Evolutionary conservation across 169 alveolate species (phyloP).

Genomic region (Perkinsus chesapeaki): DNA sequence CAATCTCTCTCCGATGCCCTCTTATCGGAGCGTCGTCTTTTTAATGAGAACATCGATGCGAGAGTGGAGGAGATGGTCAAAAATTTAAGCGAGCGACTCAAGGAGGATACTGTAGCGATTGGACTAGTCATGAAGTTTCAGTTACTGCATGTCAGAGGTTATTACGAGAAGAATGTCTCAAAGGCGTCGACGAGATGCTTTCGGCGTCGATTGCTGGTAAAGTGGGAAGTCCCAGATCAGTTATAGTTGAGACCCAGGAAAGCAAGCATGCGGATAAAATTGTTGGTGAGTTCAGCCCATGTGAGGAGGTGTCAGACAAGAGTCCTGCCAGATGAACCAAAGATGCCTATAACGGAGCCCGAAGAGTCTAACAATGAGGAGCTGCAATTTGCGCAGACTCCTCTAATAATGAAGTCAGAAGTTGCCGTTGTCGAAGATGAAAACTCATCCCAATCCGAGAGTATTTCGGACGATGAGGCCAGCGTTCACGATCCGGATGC

Average conservation of each 20-base stretch:
- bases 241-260: too few species aligned
- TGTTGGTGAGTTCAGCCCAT: too few species aligned
- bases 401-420: too few species aligned
- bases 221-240: too few species aligned
- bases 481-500: neutral
- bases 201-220: too few species aligned
- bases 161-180: neutral
- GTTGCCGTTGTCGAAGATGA: neutral
- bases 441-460: neutral
- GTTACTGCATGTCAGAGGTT: neutral
- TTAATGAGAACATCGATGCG: neutral
- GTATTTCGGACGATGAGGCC: neutral
- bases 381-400: too few species aligned
- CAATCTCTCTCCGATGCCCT: neutral
- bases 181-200: too few species aligned
- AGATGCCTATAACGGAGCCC: too few species aligned
- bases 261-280: too few species aligned
- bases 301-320: too few species aligned
- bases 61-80: neutral
- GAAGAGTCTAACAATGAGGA: too few species aligned
- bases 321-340: too few species aligned
- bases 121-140: neutral
- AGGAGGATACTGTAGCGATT: neutral
- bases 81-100: neutral
- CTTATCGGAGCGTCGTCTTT: neutral